A percentile compares a stretch with the other conserved stretches of the same genome.
phyloP scores from a whole-genome alignment of 2,329 filamentous ascomycete species.

The Colletotrichum camelliae region DNA sequence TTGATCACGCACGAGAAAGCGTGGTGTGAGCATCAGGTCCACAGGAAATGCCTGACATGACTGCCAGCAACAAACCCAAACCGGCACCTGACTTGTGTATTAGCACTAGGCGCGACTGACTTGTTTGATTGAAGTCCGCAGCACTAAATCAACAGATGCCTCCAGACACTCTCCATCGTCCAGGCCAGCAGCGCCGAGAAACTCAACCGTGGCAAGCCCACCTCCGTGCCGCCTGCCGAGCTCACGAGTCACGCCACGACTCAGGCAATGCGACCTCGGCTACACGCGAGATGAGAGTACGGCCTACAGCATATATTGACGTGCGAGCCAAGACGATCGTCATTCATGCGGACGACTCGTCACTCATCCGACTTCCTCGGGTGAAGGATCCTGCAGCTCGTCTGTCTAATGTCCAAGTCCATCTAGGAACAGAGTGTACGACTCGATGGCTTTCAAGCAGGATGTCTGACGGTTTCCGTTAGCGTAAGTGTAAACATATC shows the following conservation, averaged over 20 bases:
- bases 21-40: neutral
- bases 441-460: neutral
- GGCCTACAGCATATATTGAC: neutral
- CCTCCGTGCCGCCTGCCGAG: neutral
- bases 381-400: neutral
- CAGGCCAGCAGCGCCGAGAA: neutral
- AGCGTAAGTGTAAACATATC: neutral
- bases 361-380: neutral
- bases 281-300: neutral
- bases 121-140: neutral
- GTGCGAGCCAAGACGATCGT: neutral
- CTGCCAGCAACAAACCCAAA: neutral
- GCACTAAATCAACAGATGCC: neutral
- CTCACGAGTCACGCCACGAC: neutral
- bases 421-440: neutral
- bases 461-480: neutral
- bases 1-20: neutral
- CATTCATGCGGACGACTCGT: neutral
- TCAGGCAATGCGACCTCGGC: neutral
- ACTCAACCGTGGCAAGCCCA: neutral
- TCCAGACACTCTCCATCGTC: neutral
- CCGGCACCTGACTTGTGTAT: neutral
- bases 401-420: neutral
- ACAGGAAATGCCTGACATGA: neutral
- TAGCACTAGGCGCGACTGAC: neutral